Base-by-base conservation (phyloP, 768 basidiomycete genomes). In the Xerocomellus intermedius region DNA sequence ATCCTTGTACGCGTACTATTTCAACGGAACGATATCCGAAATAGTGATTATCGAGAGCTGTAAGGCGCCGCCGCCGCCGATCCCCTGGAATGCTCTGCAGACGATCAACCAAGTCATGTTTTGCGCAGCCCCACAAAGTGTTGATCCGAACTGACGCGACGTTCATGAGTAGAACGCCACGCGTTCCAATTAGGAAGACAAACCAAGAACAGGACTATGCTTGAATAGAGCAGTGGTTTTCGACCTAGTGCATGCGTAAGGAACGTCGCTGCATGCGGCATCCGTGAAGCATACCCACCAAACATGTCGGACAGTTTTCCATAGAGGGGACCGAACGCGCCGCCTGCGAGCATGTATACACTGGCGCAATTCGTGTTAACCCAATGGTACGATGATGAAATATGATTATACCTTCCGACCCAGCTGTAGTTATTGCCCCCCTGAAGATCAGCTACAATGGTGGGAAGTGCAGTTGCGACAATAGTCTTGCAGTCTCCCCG, bases 121-220 rank as follows among this genome's bases (percentile, higher is more conserved):
- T 67, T 93, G 86, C 0, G 91, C 89, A 8, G 86, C 85, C 12
- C 90, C 91, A 62, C 89, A 92, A 39, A 93, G 72, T 3, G 87
- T 88, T 12, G 89, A 90, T 35, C 89, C 89, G 57, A 89, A 65
- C 87, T 89, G 60, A 37, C 10, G 16, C n/a, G n/a, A n/a, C 8
- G 19, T 21, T 26, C 8, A 48, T 56, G 22, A 60, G 42, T 9
- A 36, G 50, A 51, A 38, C 0, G 13, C 14, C 2, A 5, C 30
- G 24, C 4, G n/a, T 9, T 45, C 12, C 4, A 22, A 26, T 16
- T 21, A n/a, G 10, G 8, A 26, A 42, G 33, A 66, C 79, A 39
- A 63, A 89, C 83, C 71, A 92, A 67, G 68, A 92, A 94, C 4
- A 84, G 65, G 19, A 72, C 21, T 33, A 93, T 87, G 4, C 79